Evolutionary conservation across 2,329 filamentous ascomycete species (phyloP), one percentile per base, ranked within the genome.

Genomic region (Xylariaceae sp.): DNA sequence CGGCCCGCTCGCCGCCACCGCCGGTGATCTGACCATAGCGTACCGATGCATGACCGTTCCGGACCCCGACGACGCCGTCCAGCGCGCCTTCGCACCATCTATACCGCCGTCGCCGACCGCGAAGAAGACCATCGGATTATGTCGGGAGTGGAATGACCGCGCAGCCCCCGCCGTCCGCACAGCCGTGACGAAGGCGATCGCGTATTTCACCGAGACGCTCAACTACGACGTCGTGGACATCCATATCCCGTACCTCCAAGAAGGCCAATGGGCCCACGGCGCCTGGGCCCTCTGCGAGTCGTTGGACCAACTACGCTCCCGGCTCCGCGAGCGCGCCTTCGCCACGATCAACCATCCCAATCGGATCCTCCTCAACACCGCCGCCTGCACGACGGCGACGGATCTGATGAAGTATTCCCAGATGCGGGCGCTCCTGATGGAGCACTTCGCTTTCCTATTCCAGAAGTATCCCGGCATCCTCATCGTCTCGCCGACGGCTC

Each of bases 31-130:
- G 4, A 86, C 87, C 58, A 77, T 91, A 50, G 86, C 88, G n/a
- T 96, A 94, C 73, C 84, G 88, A 48, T 69, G 88, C 63, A 90
- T 95, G 80, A 80, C 88, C 2, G 79, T 83, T 50, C 87, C 89
- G 0, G 80, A 95, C 64, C 81, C 85, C 0, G 71, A 76, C 2
- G 79, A 86, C 67, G 74, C 78, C 0, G 71, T 78, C 6, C 86
- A 87, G 19, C 72, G 79, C 6, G 73, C 77, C 11, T 94, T 95
- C 68, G 79, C 80, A 0, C 76, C 83, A 3, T 83, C 81, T 11
- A 60, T 73, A 6, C 72, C 79, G 3, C 73, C 74, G 0, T 63
- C 64, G 4, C 71, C 74, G 0, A 66, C 71, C 0, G 63, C 71
- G 39, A 76, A 75, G 59, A 86, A 86, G 64, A 73, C 83, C n/a